Conservation (phyloP, 768 basidiomycete genomes). For the Austroboletus eburneus region DNA sequence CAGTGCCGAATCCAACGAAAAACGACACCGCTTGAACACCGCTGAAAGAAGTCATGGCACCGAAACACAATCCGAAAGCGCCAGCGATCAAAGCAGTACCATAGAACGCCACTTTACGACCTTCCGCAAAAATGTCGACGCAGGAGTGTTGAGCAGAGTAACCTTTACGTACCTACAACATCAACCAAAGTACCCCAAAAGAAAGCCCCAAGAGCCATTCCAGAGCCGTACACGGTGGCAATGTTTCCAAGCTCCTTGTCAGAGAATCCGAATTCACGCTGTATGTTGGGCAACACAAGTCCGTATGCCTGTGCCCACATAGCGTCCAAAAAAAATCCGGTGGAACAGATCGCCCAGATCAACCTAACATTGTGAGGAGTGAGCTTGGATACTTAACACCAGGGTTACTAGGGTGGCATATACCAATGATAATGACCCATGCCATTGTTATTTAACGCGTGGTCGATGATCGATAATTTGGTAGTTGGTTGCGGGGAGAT, state of each 20-base stretch:
- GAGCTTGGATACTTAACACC: not conserved
- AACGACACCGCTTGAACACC: slow-evolving; percentile 8
- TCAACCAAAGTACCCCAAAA: slow-evolving; percentile 15
- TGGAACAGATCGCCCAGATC: slow-evolving; percentile 13
- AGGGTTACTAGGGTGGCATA: not conserved
- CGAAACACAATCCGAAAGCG: slow-evolving; percentile 11
- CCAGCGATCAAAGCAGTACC: slow-evolving; percentile 13
- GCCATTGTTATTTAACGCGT: slow-evolving; percentile 10
- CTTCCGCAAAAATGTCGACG: slow-evolving; percentile 1
- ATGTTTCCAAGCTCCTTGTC: slow-evolving; percentile 15
- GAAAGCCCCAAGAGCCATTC: slow-evolving; percentile 5
- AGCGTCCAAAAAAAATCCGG: slow-evolving; percentile 9
- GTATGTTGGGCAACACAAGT: slow-evolving; percentile 2
- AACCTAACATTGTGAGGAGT: slow-evolving; percentile 1
- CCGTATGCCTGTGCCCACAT: slow-evolving; percentile 3
- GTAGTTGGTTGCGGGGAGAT: not conserved
- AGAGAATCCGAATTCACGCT: slow-evolving; percentile 15
- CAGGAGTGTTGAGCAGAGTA: not conserved
- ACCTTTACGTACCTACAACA: slow-evolving; percentile 12
- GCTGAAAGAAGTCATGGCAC: slow-evolving; percentile 9
- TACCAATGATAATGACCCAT: slow-evolving; percentile 18
- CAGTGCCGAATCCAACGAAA: slow-evolving; percentile 11
- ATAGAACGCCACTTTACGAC: slow-evolving; percentile 14
- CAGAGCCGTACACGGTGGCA: not conserved
- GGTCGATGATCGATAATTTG: slow-evolving; percentile 10